These are phyloP conservation scores for Erodium trifolium DNA, from an alignment of 441 rosid species.

Conservation along the genomic window DNA sequence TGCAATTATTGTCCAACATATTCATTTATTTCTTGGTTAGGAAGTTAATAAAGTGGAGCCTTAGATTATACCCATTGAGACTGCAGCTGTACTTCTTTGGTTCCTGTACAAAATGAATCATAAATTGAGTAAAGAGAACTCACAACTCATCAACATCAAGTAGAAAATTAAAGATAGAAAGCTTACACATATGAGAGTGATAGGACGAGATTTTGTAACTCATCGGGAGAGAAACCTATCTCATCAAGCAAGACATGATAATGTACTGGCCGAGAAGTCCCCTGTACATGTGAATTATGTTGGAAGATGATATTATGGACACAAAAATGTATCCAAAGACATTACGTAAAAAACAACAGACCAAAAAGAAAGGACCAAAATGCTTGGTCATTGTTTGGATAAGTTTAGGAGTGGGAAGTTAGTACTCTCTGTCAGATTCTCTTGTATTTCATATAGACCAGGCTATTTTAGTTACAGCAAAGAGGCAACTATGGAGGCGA, in stretches of 20 bases:
- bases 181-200: slow-evolving; percentile 80
- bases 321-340: not conserved
- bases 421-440: slow-evolving; percentile 4
- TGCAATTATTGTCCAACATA: not conserved
- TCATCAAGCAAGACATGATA: slow-evolving; percentile 85
- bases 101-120: slow-evolving; percentile 36
- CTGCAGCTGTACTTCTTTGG: slow-evolving; percentile 78
- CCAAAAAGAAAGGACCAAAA: not conserved
- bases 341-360: not conserved
- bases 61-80: slow-evolving; percentile 55
- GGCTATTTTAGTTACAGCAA: not conserved
- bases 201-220: slow-evolving; percentile 61
- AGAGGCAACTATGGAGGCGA: not conserved
- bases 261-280: slow-evolving; percentile 87
- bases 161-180: slow-evolving; percentile 6
- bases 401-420: not conserved
- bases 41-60: not conserved
- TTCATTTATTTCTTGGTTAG: not conserved
- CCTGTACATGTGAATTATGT: slow-evolving; percentile 30
- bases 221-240: slow-evolving; percentile 74
- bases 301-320: slow-evolving; percentile 9
- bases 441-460: not conserved
- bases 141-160: slow-evolving; percentile 6
- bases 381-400: not conserved
- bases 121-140: not conserved